phyloP scores from a whole-genome alignment of 2,329 filamentous ascomycete genomes.

The Cladosporium sp. region DNA sequence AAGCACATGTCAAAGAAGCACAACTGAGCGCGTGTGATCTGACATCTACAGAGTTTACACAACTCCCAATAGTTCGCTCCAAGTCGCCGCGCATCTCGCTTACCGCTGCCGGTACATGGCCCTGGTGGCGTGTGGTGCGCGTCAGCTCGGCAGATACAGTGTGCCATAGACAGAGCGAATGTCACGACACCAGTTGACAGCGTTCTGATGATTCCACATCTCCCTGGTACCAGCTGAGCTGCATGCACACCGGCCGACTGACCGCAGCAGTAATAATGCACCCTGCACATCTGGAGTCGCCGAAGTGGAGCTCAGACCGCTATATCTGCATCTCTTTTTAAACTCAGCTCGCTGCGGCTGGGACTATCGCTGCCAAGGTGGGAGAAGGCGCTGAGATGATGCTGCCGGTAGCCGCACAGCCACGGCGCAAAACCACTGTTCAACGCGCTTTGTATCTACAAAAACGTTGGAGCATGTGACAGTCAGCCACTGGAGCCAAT shows the following conservation, averaged over 20 bases:
- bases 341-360: conserved; percentile 8
- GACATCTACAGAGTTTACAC: background rate
- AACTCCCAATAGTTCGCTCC: background rate
- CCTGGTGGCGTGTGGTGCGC: background rate
- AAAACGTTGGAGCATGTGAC: conserved; percentile 2
- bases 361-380: background rate
- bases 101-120: conserved; percentile 5
- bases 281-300: background rate
- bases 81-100: background rate
- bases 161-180: background rate
- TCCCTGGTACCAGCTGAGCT: conserved; percentile 3
- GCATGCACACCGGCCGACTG: background rate
- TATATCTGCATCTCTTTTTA: background rate
- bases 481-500: background rate
- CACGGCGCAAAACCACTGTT: background rate
- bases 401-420: conserved; percentile 9
- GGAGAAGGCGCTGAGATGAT: conserved; percentile 1
- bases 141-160: background rate
- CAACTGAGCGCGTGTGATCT: background rate
- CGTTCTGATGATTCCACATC: background rate
- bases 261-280: background rate
- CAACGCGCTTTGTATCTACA: background rate
- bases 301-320: conserved; percentile 4
- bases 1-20: background rate
- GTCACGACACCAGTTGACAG: background rate